These are phyloP conservation scores for Stephanodiscus minutulus DNA, from an alignment of 108 stramenopile genomes.

Conservation along the genomic window DNA sequence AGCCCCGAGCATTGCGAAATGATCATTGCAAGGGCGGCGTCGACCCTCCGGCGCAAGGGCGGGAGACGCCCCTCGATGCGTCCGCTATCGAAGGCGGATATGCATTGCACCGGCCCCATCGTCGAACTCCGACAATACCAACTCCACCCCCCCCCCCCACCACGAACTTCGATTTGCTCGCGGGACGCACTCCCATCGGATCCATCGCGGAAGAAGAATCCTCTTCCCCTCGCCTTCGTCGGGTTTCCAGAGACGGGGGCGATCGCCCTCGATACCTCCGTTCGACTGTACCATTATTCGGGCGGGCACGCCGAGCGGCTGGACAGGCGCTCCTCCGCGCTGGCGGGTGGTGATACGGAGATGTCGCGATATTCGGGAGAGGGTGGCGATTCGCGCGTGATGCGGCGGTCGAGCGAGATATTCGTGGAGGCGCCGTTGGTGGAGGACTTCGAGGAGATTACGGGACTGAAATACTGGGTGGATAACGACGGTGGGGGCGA, in stretches of 20 bases:
- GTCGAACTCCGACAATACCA: constrained; percentile 64
- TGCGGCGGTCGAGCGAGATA: constrained; percentile 46
- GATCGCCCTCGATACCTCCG: constrained; percentile 51
- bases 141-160: constrained; percentile 50
- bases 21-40: not conserved
- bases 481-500: constrained; percentile 7
- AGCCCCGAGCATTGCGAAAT: not conserved
- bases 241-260: constrained; percentile 66
- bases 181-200: constrained; percentile 36
- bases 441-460: constrained; percentile 33
- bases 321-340: constrained; percentile 16
- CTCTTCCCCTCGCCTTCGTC: constrained; percentile 53
- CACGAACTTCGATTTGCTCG: constrained; percentile 25
- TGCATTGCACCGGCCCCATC: constrained; percentile 37
- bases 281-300: constrained; percentile 65
- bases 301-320: constrained; percentile 57
- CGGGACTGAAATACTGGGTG: constrained; percentile 29
- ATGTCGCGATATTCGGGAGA: constrained; percentile 46
- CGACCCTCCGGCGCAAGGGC: not conserved
- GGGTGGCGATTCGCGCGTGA: constrained; percentile 37
- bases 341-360: constrained; percentile 37
- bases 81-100: not conserved
- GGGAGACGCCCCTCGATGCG: not conserved
- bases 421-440: constrained; percentile 65
- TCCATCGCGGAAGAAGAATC: constrained; percentile 21